A percentile compares a stretch with the other conserved stretches of the same genome.
Evolutionary conservation across 2,329 filamentous ascomycete genomes (phyloP).

Genomic region (Bimuria novae-zelandiae): DNA sequence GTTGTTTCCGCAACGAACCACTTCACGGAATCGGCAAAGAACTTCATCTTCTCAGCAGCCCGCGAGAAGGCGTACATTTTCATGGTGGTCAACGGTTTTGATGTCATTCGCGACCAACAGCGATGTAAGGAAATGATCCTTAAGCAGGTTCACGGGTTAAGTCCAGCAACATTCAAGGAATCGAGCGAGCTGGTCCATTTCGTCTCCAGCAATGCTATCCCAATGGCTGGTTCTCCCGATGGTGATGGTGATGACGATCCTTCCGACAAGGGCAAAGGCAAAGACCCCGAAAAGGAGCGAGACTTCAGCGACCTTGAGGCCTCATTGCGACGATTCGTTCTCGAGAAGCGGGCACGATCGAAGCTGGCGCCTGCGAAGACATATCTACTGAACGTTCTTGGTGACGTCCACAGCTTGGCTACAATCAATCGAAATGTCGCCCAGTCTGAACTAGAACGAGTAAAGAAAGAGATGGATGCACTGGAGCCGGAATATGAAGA

Average conservation of each 20-base stretch:
- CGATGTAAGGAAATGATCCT: conserved; percentile 91
- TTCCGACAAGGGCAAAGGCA: conserved; percentile 67
- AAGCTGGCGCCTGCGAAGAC: conserved; percentile 96
- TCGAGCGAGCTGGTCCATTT: conserved; percentile 93
- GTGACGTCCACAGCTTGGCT: conserved; percentile 82
- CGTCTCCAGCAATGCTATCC: conserved; percentile 94
- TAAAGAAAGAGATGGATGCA: conserved; percentile 77
- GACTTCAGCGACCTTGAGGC: conserved; percentile 91
- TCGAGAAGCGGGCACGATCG: conserved; percentile 92
- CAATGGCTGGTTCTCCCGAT: conserved; percentile 60
- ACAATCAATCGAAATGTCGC: conserved; percentile 87
- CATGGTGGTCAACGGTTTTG: conserved; percentile 97
- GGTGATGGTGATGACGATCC: conserved; percentile 49
- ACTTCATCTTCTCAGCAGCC: conserved; percentile 95
- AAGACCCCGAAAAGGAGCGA: conserved; percentile 74
- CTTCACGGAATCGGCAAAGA: conserved; percentile 95
- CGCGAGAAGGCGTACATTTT: conserved; percentile 98
- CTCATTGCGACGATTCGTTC: conserved; percentile 86
- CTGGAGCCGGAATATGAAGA: conserved; percentile 85
- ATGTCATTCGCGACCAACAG: conserved; percentile 89
- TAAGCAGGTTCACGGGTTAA: conserved; percentile 85
- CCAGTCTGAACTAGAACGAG: conserved; percentile 79
- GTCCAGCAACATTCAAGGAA: conserved; percentile 91
- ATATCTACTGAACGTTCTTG: conserved; percentile 90
- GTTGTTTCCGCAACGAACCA: conserved; percentile 98